These are phyloP conservation scores for Hymenoscyphus fraxineus DNA, from an alignment of 2,329 filamentous ascomycete species.

Conservation along the genomic window DNA sequence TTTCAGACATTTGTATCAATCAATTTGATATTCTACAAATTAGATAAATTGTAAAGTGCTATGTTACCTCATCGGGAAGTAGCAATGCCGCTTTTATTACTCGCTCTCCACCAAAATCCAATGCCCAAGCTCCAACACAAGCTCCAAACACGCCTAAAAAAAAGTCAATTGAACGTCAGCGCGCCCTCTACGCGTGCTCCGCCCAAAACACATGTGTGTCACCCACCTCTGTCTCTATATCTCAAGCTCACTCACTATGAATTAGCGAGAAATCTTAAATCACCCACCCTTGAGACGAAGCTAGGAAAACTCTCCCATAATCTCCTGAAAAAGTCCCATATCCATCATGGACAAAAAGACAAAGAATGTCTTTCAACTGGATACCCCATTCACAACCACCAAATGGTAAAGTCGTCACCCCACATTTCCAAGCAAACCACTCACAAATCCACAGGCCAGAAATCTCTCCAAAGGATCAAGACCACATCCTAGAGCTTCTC, in stretches of 20 bases:
- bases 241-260: not conserved
- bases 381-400: constrained; percentile 59
- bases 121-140: not conserved
- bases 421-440: not conserved
- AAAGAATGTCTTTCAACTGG: constrained; percentile 60
- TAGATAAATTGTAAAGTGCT: too few relatives aligned
- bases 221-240: not conserved
- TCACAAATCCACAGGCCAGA: constrained; percentile 50
- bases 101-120: too few relatives aligned
- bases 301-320: too few relatives aligned
- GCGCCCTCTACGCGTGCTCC: not conserved
- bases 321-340: not conserved
- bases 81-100: not conserved
- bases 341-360: constrained; percentile 47
- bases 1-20: too few relatives aligned
- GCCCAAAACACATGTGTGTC: not conserved
- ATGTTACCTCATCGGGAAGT: too few relatives aligned
- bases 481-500: constrained; percentile 62
- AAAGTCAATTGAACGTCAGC: not conserved
- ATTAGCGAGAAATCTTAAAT: not conserved
- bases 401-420: constrained; percentile 48
- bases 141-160: not conserved
- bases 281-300: not conserved
- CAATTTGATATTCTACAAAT: too few relatives aligned
- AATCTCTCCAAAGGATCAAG: constrained; percentile 54